Percentiles rank a stretch among this genome's conserved stretches.
Conservation (phyloP, 2,329 filamentous ascomycete species). For the Dothistroma pini region DNA sequence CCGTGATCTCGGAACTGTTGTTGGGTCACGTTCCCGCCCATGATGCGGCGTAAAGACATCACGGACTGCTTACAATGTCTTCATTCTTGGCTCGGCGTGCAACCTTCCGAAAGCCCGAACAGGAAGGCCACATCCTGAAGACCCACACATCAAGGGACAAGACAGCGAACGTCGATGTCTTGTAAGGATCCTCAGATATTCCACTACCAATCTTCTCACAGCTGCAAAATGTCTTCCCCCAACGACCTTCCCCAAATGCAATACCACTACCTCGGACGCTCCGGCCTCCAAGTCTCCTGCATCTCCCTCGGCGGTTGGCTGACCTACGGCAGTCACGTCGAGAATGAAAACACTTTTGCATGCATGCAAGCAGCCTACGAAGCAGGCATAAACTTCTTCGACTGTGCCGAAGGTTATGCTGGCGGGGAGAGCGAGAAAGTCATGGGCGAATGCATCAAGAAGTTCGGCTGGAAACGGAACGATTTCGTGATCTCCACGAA, state of each 20-base stretch:
- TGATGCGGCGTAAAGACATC: not conserved
- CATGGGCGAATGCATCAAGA: slow-evolving; percentile 1
- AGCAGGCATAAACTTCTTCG: slow-evolving; percentile 1
- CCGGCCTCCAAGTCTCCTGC: slow-evolving; percentile 50
- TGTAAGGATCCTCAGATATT: too few relatives aligned
- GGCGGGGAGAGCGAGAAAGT: slow-evolving; percentile 1
- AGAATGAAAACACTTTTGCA: slow-evolving; percentile 48
- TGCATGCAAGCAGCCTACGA: slow-evolving; percentile 46
- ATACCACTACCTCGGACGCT: slow-evolving; percentile 43
- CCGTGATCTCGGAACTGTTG: too few relatives aligned
- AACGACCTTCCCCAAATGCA: not conserved
- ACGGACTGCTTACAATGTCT: not conserved
- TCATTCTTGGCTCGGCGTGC: not conserved
- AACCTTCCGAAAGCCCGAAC: not conserved
- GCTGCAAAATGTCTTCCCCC: not conserved
- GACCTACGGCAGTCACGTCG: slow-evolving; percentile 47
- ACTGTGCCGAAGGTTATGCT: not conserved
- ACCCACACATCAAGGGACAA: not conserved
- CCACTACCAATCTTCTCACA: too few relatives aligned
- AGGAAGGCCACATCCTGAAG: not conserved
- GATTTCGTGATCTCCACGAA: slow-evolving; percentile 1
- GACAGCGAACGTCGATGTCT: too few relatives aligned
- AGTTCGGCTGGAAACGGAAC: not conserved
- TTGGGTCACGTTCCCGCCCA: too few relatives aligned
- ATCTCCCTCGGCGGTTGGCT: slow-evolving; percentile 47